Conservation (phyloP, 1,139 yeast genomes). For the Candida sojae region DNA sequence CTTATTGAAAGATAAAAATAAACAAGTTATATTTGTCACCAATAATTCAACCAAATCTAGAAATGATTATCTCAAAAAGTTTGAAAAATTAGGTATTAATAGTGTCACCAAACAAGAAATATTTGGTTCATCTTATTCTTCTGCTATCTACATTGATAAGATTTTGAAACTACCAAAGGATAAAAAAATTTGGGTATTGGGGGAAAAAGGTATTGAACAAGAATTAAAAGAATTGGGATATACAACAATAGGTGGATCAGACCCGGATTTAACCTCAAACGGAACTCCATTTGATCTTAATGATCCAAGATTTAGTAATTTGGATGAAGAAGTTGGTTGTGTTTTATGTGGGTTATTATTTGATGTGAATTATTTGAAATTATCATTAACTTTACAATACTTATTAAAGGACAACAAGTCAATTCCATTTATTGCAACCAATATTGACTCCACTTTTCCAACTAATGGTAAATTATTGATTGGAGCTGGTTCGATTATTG, state of each 20-base stretch:
- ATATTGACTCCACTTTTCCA: conserved; percentile 93
- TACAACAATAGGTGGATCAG: conserved; percentile 44
- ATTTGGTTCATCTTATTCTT: conserved; percentile 89
- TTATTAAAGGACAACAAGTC: conserved; percentile 58
- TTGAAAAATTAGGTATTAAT: conserved; percentile 68
- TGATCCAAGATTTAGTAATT: conserved; percentile 34
- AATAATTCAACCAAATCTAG: conserved; percentile 94
- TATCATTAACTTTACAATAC: conserved; percentile 82
- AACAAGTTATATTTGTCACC: conserved; percentile 84
- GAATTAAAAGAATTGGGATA: conserved; percentile 47
- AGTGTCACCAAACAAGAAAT: conserved; percentile 69
- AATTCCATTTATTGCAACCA: conserved; percentile 87
- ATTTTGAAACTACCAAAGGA: conserved; percentile 66
- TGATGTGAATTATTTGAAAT: conserved; percentile 74
- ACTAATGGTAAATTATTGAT: conserved; percentile 81
- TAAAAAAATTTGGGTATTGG: conserved; percentile 54
- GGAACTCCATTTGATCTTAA: conserved; percentile 38
- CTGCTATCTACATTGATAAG: conserved; percentile 82
- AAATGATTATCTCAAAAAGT: conserved; percentile 71
- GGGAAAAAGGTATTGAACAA: conserved; percentile 47
- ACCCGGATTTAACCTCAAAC: conserved; percentile 26
- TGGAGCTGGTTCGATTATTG: conserved; percentile 93
- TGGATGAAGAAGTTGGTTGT: conserved; percentile 79
- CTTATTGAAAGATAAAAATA: conserved; percentile 37
- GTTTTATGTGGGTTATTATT: conserved; percentile 88